These are phyloP conservation scores for Auricularia sp. DNA, from an alignment of 768 basidiomycete species.

Conservation along the genomic window DNA sequence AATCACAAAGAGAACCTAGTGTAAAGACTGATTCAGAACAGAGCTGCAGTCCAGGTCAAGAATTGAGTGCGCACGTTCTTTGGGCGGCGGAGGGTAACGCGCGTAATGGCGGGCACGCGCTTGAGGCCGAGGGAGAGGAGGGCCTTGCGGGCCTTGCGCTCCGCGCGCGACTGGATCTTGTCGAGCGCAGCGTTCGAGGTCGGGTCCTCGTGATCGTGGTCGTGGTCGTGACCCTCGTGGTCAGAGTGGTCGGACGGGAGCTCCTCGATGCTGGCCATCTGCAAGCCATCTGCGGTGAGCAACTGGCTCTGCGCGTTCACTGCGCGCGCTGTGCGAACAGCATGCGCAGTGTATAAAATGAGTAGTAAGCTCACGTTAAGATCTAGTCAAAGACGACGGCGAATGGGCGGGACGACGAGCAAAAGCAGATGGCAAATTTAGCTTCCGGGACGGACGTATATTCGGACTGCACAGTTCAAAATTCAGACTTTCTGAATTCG, in stretches of 20 bases:
- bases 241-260: slow-evolving; percentile 70
- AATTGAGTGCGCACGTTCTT: slow-evolving; percentile 60
- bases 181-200: slow-evolving; percentile 77
- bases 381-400: no score
- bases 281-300: no score
- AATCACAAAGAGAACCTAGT: slow-evolving; percentile 81
- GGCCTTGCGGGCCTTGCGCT: slow-evolving; percentile 93
- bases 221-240: slow-evolving; percentile 43
- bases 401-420: no score
- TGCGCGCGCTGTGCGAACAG: no score
- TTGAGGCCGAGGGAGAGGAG: slow-evolving; percentile 86
- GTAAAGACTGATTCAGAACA: background rate
- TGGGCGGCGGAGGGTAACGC: slow-evolving; percentile 88
- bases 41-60: background rate
- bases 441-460: no score
- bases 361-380: no score
- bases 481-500: no score
- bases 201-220: slow-evolving; percentile 63
- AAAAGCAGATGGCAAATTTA: no score
- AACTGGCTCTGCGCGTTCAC: no score
- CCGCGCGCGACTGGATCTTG: slow-evolving; percentile 89
- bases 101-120: slow-evolving; percentile 83
- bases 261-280: slow-evolving; percentile 67
- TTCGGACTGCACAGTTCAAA: no score
- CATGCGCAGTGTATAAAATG: no score